Evolutionary conservation across 2,329 filamentous ascomycete species (phyloP).

Genomic region (Orbilia ellipsospora): DNA sequence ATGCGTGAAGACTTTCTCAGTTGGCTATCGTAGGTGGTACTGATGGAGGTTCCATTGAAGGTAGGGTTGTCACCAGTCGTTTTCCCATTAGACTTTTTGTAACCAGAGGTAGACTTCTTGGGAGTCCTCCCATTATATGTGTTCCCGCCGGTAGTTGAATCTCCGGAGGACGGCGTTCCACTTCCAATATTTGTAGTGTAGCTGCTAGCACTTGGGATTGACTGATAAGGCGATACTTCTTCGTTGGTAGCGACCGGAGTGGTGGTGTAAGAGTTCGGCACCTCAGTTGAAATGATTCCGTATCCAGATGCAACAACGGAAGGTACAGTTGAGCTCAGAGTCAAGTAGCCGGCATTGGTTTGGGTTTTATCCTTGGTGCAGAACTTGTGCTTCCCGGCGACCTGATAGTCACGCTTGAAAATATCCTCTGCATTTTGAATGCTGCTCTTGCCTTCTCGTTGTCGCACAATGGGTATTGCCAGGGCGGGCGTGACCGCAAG

Average conservation of each 20-base stretch:
- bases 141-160: too few relatives aligned
- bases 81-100: too few relatives aligned
- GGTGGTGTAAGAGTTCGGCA: neutral
- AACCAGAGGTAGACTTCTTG: too few relatives aligned
- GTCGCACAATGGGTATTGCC: constrained; percentile 26
- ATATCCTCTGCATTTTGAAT: constrained; percentile 16
- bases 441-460: constrained; percentile 41
- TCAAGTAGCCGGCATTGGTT: neutral
- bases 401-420: constrained; percentile 17
- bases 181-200: too few relatives aligned
- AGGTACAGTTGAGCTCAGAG: neutral
- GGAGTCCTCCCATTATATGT: too few relatives aligned
- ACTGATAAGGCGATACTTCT: neutral
- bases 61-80: neutral
- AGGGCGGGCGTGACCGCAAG: constrained; percentile 17
- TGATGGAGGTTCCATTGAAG: neutral
- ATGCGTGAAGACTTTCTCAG: neutral
- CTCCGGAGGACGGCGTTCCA: too few relatives aligned
- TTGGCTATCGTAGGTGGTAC: neutral
- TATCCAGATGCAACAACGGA: neutral
- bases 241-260: neutral
- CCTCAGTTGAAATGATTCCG: neutral
- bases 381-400: constrained; percentile 14
- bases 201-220: constrained; percentile 8
- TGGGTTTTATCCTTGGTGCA: constrained; percentile 31